Conservation (phyloP, 2,329 filamentous ascomycete genomes). For the Hypoxylon sp. region DNA sequence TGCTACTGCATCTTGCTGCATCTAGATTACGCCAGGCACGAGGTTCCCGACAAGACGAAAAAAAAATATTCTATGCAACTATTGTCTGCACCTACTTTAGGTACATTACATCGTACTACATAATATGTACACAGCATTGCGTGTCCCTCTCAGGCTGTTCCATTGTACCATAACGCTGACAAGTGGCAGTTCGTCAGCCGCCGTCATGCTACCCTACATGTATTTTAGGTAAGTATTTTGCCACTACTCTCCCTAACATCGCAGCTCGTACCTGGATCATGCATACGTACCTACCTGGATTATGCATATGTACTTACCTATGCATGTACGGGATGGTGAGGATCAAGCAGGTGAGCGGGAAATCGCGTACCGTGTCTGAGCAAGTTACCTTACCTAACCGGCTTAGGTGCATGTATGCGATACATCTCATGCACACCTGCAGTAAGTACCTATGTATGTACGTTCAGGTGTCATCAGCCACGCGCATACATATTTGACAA, state of each 20-base stretch:
- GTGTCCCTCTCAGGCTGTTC: constrained; percentile 8
- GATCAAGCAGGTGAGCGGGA: constrained; percentile 21
- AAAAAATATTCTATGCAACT: constrained; percentile 9
- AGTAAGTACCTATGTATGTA: not conserved
- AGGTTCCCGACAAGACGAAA: constrained; percentile 6
- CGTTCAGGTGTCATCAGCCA: not conserved
- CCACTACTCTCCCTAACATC: too few relatives aligned
- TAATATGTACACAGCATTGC: too few relatives aligned
- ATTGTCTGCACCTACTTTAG: constrained; percentile 1
- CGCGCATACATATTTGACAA: constrained; percentile 10
- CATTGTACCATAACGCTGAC: constrained; percentile 25
- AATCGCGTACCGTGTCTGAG: constrained; percentile 6
- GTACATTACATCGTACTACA: constrained; percentile 6
- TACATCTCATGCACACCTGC: constrained; percentile 14
- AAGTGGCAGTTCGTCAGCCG: constrained; percentile 30
- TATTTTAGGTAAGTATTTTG: too few relatives aligned
- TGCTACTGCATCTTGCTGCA: constrained; percentile 11
- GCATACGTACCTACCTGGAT: constrained; percentile 24
- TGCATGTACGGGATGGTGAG: constrained; percentile 7
- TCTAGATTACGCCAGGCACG: constrained; percentile 31
- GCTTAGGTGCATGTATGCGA: not conserved
- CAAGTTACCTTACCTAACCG: constrained; percentile 1
- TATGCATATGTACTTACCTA: constrained; percentile 22
- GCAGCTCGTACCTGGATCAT: too few relatives aligned
- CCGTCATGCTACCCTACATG: constrained; percentile 29